Base-by-base conservation (phyloP, 1,284 basidiomycete genomes). In the Heterobasidion occidentale region DNA sequence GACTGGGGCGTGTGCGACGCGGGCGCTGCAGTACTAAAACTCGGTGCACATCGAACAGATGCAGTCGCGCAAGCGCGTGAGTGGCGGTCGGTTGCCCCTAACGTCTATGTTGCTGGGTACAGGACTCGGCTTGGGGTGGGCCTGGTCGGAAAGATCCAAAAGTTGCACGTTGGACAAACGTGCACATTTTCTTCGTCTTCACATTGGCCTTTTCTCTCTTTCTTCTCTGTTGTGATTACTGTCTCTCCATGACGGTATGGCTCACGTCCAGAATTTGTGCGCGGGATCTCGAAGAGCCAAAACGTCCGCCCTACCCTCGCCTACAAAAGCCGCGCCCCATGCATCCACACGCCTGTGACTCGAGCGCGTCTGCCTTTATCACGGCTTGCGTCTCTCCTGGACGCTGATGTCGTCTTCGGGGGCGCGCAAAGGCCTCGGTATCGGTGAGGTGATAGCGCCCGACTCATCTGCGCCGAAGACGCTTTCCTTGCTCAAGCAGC, bases 221-320 rank as follows among this genome's bases (percentile, higher is more conserved):
- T 19, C 19, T 19, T 44, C 12, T n/a, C 42, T 44, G 42, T 44
- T n/a, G 11, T 44, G 11, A 11, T n/a, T n/a, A 11, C n/a, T 44
- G 11, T 44, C 19, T 19, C 2, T 19, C 19, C 19, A 19, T 19
- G 19, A 19, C 19, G 19, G n/a, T 11, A 12, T 44, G 7, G 48
- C 48, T 49, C 17, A 5, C 14, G 27, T 12, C 42, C 12, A 44
- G 42, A 12, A 12, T 11, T 44, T n/a, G 42, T 27, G 5, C 15
- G 14, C 7, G 86, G 85, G 36, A 77, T 87, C 63, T 71, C 78
- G 15, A 84, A 81, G 62, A 74, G 72, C 62, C 81, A 81, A 59
- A 87, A 86, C 76, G 7, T 75, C 77, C 6, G 83, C 77, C 0
- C 71, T 86, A 9, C 62, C 70, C 64, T 74, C 63, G 33, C 67